phyloP scores from a whole-genome alignment of 108 stramenopile species.

The Aurantiochytrium sp. region DNA sequence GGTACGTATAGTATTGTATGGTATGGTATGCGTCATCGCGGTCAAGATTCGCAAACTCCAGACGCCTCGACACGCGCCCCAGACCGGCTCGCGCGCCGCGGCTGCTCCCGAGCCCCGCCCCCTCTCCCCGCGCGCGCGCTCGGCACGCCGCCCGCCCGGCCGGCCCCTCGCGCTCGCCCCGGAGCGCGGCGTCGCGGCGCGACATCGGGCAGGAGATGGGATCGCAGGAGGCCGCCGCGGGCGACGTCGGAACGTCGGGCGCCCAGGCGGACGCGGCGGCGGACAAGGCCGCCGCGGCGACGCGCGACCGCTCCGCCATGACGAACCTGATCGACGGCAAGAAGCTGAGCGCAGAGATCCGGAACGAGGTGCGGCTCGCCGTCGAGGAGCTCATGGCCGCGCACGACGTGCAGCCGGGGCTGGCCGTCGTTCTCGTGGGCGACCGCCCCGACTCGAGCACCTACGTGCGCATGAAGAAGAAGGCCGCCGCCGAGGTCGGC shows the following conservation, averaged over 20 bases:
- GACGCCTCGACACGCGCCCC: too few relatives aligned
- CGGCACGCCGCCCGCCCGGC: too few relatives aligned
- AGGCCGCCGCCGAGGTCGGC: constrained; percentile 46
- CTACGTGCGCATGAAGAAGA: constrained; percentile 94
- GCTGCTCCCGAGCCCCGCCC: too few relatives aligned
- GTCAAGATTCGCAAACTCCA: too few relatives aligned
- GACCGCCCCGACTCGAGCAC: constrained; percentile 84
- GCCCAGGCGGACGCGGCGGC: background rate
- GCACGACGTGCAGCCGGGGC: background rate
- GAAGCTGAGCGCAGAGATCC: constrained; percentile 24
- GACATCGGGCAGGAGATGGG: too few relatives aligned
- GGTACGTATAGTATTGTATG: too few relatives aligned
- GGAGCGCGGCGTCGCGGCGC: too few relatives aligned
- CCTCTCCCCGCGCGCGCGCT: too few relatives aligned
- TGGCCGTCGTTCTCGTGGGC: constrained; percentile 61
- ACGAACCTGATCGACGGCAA: constrained; percentile 8
- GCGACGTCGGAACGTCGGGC: background rate
- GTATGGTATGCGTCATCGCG: too few relatives aligned
- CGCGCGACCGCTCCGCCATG: background rate
- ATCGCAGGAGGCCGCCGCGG: background rate
- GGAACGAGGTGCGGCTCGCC: background rate
- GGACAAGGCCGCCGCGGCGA: background rate
- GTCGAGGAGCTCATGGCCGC: background rate
- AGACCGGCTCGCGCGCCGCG: too few relatives aligned
- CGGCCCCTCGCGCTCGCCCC: too few relatives aligned